Evolutionary conservation across 805 yeast genomes (phyloP), one percentile per base, ranked within the genome.

Genomic region (Hanseniaspora occidentalis): DNA sequence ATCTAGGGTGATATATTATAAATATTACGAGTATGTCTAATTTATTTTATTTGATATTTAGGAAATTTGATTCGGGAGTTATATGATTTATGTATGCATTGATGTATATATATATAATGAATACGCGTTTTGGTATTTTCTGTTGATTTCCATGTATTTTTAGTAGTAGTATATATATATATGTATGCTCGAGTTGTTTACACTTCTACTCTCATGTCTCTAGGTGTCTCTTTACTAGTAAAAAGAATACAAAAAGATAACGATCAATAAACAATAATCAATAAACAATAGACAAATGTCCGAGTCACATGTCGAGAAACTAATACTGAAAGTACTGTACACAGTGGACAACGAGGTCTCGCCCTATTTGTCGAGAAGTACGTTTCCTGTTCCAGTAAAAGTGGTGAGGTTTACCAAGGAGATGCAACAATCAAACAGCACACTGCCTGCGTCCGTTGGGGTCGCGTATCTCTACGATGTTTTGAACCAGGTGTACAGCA

Each of bases 301-400:
- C 11, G 19, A 25, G 10, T 16, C 18, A 13, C 14, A n/a, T 4
- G 22, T 11, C n/a, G 35, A 21, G 16, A 29, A 41, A 8, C 29
- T 61, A 58, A 46, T 60, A 38, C 45, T 64, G 47, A 57, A 57
- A 48, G 49, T 63, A 40, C 46, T 61, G 43, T 57, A 52, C 40
- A 45, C 58, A 24, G 43, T 58, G 37, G 64, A 56, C 31, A 54
- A 51, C 29, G 51, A 48, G 20, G 47, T 54, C 2, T 49, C 54
- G 13, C 49, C 50, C 13, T 60, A 55, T 40, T 37, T 60, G 22
- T 55, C 64, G 3, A 47, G 64, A 19, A 56, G 62, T 6, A 52
- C 49, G 38, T 45, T 37, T 18, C 51, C 57, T 9, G 48, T 49
- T 10, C 47, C 45, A 4, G 61, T 57, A 1, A 50, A 51, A 13